Evolutionary conservation across 1,284 basidiomycete species (phyloP).

Genomic region (Boletellus deceptivus): DNA sequence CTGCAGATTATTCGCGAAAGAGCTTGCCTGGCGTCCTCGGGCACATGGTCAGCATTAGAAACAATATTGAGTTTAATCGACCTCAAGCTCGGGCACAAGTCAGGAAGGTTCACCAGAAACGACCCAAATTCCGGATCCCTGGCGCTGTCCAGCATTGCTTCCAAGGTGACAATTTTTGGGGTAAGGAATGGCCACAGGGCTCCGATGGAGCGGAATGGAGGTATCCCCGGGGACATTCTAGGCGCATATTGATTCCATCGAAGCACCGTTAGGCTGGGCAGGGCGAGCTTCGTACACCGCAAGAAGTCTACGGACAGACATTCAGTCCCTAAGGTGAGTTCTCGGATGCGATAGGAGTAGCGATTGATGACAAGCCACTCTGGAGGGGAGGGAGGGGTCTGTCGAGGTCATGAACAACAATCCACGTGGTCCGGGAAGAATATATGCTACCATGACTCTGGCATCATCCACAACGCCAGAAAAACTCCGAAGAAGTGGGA

Average conservation of each 20-base stretch:
- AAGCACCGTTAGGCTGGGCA: neutral
- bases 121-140: neutral
- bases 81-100: neutral
- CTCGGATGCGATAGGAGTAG: neutral
- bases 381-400: neutral
- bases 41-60: neutral
- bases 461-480: neutral
- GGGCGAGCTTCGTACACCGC: neutral
- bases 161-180: neutral
- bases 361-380: neutral
- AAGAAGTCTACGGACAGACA: neutral
- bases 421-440: neutral
- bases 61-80: slow-evolving; percentile 1
- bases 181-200: neutral
- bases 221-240: too few relatives aligned
- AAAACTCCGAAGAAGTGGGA: neutral
- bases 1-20: slow-evolving; percentile 6
- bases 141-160: neutral
- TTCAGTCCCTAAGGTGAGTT: neutral
- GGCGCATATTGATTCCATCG: neutral
- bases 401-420: neutral
- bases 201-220: neutral
- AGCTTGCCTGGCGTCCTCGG: neutral
- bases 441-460: neutral
- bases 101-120: neutral